phyloP scores from a whole-genome alignment of 352 stramenopile genomes.

The Globisporangium yorkense region DNA sequence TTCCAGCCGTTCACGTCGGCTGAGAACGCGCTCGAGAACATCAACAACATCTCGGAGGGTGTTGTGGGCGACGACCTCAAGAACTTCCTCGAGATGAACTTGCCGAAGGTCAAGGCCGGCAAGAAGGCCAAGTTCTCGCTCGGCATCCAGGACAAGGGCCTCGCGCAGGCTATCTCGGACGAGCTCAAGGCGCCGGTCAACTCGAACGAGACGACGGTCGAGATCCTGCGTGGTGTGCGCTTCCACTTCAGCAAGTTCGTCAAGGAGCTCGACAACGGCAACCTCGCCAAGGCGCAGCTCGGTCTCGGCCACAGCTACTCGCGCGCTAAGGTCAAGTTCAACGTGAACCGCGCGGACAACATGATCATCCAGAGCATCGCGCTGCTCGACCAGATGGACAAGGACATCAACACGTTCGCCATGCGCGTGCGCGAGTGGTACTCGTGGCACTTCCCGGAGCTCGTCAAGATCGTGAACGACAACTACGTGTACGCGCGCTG shows the following conservation, averaged over 20 bases:
- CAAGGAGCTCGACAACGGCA: constrained; percentile 95
- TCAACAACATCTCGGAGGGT: constrained; percentile 97
- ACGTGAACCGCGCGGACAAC: constrained; percentile 99
- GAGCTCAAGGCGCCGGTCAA: constrained; percentile 91
- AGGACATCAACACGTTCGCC: constrained; percentile 99
- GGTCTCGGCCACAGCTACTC: constrained; percentile 99
- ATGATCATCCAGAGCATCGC: constrained; percentile 99
- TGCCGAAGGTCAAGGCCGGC: constrained; percentile 94
- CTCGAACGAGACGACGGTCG: constrained; percentile 95
- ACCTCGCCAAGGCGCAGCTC: constrained; percentile 97
- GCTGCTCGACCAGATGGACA: constrained; percentile 99
- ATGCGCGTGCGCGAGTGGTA: constrained; percentile 99
- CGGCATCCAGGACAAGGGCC: constrained; percentile 92
- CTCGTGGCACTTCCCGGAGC: constrained; percentile 99
- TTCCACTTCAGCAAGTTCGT: constrained; percentile 98
- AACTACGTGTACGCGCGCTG: constrained; percentile 99
- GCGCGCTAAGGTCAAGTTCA: constrained; percentile 99
- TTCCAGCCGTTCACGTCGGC: constrained; percentile 99
- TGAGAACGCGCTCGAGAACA: constrained; percentile 99
- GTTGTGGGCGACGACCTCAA: constrained; percentile 92
- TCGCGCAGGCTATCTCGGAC: constrained; percentile 94
- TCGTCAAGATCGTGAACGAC: constrained; percentile 99
- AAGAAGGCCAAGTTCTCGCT: constrained; percentile 89
- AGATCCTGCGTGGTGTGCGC: constrained; percentile 96
- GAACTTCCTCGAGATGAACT: constrained; percentile 99